phyloP scores from a whole-genome alignment of 345 rosid genomes.

The Eucalyptus polybractea region DNA sequence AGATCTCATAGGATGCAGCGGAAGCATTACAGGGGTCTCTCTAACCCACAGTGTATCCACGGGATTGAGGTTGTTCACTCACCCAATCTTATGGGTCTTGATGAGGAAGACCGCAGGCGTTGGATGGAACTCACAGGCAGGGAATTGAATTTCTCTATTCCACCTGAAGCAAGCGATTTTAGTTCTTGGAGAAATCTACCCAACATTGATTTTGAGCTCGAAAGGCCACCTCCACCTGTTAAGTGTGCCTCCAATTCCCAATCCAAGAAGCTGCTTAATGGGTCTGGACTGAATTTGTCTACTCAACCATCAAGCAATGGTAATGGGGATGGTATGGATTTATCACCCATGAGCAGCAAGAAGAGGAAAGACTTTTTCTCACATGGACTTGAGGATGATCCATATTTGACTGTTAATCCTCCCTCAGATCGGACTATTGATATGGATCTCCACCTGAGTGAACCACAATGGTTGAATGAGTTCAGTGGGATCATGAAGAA shows the following conservation, averaged over 20 bases:
- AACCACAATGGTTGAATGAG: constrained; percentile 65
- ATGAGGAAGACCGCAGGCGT: constrained; percentile 83
- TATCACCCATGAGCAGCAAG: constrained; percentile 62
- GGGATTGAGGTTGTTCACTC: constrained; percentile 74
- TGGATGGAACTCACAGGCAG: constrained; percentile 93
- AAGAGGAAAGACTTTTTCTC: constrained; percentile 75
- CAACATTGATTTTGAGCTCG: constrained; percentile 86
- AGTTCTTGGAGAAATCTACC: constrained; percentile 93
- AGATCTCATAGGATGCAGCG: constrained; percentile 98
- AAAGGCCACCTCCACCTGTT: constrained; percentile 39
- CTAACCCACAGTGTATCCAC: constrained; percentile 93
- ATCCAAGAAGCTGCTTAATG: constrained; percentile 72
- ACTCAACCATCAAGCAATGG: constrained; percentile 48
- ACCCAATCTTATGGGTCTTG: constrained; percentile 61
- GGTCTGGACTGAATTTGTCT: constrained; percentile 75
- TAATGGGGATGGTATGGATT: constrained; percentile 54
- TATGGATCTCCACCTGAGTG: constrained; percentile 49
- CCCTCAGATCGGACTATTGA: constrained; percentile 22
- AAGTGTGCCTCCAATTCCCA: constrained; percentile 42
- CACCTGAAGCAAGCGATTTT: constrained; percentile 82
- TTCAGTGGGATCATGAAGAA: constrained; percentile 83
- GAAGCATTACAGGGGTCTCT: constrained; percentile 92
- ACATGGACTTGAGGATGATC: constrained; percentile 51
- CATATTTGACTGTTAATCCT: constrained; percentile 34
- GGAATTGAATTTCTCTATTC: constrained; percentile 68